Evolutionary conservation across 2,329 filamentous ascomycete genomes (phyloP).

Genomic region (Periconia macrospinosa): DNA sequence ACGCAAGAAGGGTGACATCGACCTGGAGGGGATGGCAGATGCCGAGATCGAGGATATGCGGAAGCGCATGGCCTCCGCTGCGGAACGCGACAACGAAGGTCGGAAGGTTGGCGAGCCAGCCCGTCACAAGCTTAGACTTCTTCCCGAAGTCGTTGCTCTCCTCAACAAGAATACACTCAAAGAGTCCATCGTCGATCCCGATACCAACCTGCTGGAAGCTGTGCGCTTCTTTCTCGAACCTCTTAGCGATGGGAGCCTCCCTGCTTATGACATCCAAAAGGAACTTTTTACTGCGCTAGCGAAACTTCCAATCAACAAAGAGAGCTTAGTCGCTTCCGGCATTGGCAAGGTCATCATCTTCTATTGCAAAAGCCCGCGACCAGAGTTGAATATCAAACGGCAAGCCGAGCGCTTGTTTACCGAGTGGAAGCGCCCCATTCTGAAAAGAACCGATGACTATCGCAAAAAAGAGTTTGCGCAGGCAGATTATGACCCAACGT

Average conservation of each 20-base stretch:
- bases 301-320: conserved; percentile 86
- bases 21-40: conserved; percentile 87
- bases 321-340: conserved; percentile 83
- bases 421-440: conserved; percentile 93
- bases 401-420: conserved; percentile 90
- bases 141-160: conserved; percentile 85
- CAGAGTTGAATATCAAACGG: conserved; percentile 86
- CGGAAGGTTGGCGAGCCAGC: conserved; percentile 80
- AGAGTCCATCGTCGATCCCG: conserved; percentile 84
- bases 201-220: conserved; percentile 91
- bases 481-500: conserved; percentile 62
- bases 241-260: conserved; percentile 87
- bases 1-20: conserved; percentile 85
- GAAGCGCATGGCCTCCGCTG: conserved; percentile 86
- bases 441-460: conserved; percentile 93
- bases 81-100: conserved; percentile 80
- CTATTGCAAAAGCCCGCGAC: conserved; percentile 93
- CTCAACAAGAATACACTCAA: conserved; percentile 88
- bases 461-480: conserved; percentile 76
- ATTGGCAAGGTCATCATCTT: conserved; percentile 97
- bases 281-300: conserved; percentile 83
- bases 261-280: conserved; percentile 95
- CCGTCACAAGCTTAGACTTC: conserved; percentile 88
- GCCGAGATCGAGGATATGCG: conserved; percentile 87
- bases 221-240: conserved; percentile 98